A percentile compares a stretch with the other conserved stretches of the same genome.
These are phyloP conservation scores for Sphagnum magellanicum DNA, from an alignment of 228 moss, liverwort and hornwort genomes.

Conservation along the genomic window DNA sequence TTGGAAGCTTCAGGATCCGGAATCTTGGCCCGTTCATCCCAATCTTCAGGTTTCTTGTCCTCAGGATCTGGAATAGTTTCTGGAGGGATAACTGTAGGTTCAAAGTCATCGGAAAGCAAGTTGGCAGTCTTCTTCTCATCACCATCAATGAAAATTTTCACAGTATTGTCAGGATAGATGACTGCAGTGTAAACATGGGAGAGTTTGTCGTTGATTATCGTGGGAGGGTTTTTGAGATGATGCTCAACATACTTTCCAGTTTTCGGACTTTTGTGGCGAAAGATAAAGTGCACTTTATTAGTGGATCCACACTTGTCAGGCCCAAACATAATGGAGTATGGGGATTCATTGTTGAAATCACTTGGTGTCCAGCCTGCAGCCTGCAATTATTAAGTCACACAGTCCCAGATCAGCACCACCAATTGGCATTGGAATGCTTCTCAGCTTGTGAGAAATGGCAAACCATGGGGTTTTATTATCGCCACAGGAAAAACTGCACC, in stretches of 20 bases:
- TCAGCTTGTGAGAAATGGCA: too few relatives aligned
- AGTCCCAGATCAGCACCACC: background rate
- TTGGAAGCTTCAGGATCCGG: slow-evolving; percentile 70
- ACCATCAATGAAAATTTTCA: slow-evolving; percentile 79
- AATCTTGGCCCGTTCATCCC: slow-evolving; percentile 90
- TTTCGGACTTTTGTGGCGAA: slow-evolving; percentile 80
- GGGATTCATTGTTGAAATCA: slow-evolving; percentile 92
- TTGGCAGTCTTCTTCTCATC: slow-evolving; percentile 80
- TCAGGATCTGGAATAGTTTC: slow-evolving; percentile 91
- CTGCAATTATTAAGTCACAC: slow-evolving; percentile 9
- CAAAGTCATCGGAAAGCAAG: slow-evolving; percentile 74
- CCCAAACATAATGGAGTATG: slow-evolving; percentile 97
- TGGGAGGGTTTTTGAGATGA: slow-evolving; percentile 71
- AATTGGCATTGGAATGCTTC: too few relatives aligned
- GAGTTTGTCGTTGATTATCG: slow-evolving; percentile 47
- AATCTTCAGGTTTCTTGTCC: slow-evolving; percentile 91
- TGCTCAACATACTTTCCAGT: slow-evolving; percentile 84
- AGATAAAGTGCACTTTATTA: slow-evolving; percentile 97
- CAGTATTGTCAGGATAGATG: slow-evolving; percentile 73
- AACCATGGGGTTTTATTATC: too few relatives aligned
- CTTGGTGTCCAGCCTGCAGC: slow-evolving; percentile 94
- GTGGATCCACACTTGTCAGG: slow-evolving; percentile 95
- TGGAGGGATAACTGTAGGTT: slow-evolving; percentile 76
- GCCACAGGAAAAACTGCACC: too few relatives aligned
- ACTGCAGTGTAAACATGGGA: slow-evolving; percentile 91